Conservation (phyloP, 1,139 yeast genomes). For the Geotrichum cucujoidarum region DNA sequence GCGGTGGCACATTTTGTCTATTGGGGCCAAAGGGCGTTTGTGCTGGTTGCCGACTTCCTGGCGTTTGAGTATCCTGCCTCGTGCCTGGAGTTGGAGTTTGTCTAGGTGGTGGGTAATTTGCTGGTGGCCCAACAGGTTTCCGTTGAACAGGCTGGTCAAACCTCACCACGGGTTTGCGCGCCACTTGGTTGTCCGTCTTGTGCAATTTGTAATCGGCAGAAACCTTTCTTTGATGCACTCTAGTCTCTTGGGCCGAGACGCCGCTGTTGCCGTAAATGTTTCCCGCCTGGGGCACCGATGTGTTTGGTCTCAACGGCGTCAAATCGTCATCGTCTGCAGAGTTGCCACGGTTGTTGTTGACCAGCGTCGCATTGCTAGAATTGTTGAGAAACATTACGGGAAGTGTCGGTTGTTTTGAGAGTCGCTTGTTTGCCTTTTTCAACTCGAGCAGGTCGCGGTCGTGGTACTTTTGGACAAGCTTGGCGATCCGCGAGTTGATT, state of each 20-base stretch:
- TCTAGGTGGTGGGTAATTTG: neutral
- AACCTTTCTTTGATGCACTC: neutral
- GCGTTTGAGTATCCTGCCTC: no score
- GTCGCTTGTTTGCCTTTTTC: constrained; percentile 27
- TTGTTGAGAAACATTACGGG: constrained; percentile 20
- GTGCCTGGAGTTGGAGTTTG: no score
- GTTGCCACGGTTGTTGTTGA: neutral
- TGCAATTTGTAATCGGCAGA: no score
- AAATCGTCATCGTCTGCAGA: neutral
- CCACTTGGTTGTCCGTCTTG: neutral
- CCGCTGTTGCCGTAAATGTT: neutral
- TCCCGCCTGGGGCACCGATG: neutral
- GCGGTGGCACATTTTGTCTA: no score
- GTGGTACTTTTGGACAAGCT: constrained; percentile 48
- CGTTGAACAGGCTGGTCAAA: neutral
- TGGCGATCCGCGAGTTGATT: constrained; percentile 52
- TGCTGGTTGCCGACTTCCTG: no score
- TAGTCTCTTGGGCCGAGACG: neutral
- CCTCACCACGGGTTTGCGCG: neutral
- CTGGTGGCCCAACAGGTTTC: neutral
- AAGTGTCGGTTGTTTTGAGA: constrained; percentile 26
- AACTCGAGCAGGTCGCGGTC: constrained; percentile 30
- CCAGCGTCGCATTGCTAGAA: constrained; percentile 6
- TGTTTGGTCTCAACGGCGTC: neutral
- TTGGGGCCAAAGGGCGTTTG: no score